phyloP scores from a whole-genome alignment of 495 filamentous ascomycete genomes.

The Daldinia loculata region DNA sequence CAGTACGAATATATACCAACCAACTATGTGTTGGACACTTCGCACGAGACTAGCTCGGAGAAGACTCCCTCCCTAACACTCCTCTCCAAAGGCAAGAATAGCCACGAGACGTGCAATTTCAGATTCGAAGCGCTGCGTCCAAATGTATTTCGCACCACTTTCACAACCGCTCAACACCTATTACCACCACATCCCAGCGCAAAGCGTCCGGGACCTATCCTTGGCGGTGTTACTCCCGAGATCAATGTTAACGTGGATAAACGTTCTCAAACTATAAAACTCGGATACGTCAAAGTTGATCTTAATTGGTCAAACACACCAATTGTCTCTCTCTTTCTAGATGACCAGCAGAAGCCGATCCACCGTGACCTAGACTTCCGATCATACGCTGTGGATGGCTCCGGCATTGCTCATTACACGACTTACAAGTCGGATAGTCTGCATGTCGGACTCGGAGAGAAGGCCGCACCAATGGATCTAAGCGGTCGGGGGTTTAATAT shows the following conservation, averaged over 20 bases:
- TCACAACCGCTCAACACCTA: constrained; percentile 65
- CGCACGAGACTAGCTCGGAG: background rate
- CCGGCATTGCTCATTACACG: constrained; percentile 68
- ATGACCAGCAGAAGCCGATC: constrained; percentile 57
- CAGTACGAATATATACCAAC: constrained; percentile 42
- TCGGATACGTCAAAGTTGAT: constrained; percentile 58
- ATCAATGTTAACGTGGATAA: constrained; percentile 44
- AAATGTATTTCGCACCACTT: constrained; percentile 71
- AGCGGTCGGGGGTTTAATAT: constrained; percentile 70
- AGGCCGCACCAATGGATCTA: constrained; percentile 75
- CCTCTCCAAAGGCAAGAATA: constrained; percentile 50
- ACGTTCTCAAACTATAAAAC: constrained; percentile 48
- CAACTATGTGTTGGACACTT: constrained; percentile 31
- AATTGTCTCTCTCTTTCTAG: constrained; percentile 63
- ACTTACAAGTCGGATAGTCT: constrained; percentile 64
- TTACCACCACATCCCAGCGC: constrained; percentile 69
- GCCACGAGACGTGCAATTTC: constrained; percentile 56
- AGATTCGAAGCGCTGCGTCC: constrained; percentile 65
- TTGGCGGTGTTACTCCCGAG: constrained; percentile 40
- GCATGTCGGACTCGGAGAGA: constrained; percentile 74
- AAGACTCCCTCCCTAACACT: constrained; percentile 50
- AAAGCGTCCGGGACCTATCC: constrained; percentile 52
- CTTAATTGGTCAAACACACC: constrained; percentile 66
- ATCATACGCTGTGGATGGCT: constrained; percentile 67
- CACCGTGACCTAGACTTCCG: constrained; percentile 67